Evolutionary conservation across 495 filamentous ascomycete species (phyloP), one percentile per base, ranked within the genome.

Genomic region (Penicillium taxi): DNA sequence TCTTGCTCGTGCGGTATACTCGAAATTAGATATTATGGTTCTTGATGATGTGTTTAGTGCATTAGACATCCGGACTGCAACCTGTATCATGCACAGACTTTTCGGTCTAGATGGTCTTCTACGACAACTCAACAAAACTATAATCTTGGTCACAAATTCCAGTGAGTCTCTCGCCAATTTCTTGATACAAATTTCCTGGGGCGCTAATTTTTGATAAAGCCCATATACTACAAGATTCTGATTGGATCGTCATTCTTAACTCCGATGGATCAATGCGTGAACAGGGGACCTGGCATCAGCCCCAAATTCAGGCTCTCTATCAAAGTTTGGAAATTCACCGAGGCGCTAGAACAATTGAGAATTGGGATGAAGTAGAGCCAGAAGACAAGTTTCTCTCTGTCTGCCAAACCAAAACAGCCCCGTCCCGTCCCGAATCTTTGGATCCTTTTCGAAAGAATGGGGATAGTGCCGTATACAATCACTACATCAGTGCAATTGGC

Each of bases 11-110:
- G 52, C 49, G 2, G 24, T 56, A 1, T 57, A 54, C 21, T 46
- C 53, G 1, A 33, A 33, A 4, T 22, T 27, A 6, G 39, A 45
- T 4, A 42, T 55, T 3, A 5, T 67, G 3, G 22, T 70, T 23
- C 46, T 70, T 0, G 66, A 68, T 41, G 58, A 68, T 35, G 47
- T 58, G 0, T 50, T 68, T 13, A 63, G 61, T 26, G 64, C 50
- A 0, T 45, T 68, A 4, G 51, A 55, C 26, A 5, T 37, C 4
- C 13, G 20, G 6, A 47, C 28, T 0, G 21, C 37, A 6, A 17
- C 14, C 1, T 14, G 11, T 6, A 37, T 54, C 2, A 7, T 28
- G 2, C 12, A 39, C 7, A 26, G 34, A n/a, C 32, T 52, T 15
- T 41, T 52, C 36, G 37, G 33, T 14, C 18, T 21, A 7, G 7